Evolutionary conservation across 225 moss, liverwort and hornwort species (phyloP).

Genomic region (Antitrichia curtipendula): DNA sequence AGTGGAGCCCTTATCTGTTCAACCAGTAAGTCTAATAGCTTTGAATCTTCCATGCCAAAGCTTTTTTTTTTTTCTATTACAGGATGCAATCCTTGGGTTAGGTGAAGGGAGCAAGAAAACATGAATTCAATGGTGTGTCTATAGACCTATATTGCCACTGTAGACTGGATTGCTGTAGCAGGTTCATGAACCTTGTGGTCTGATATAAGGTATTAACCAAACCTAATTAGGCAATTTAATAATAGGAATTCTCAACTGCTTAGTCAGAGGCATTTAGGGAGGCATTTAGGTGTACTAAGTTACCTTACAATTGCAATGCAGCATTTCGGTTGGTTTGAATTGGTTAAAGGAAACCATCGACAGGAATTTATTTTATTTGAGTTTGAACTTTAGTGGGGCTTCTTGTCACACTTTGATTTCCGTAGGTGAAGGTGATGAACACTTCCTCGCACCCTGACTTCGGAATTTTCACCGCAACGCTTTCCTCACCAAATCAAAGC

Average conservation of each 20-base stretch:
- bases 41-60: neutral
- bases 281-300: neutral
- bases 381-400: neutral
- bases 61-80: too few relatives aligned
- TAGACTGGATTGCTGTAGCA: neutral
- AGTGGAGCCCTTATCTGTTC: neutral
- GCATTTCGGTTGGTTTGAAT: neutral
- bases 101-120: too few relatives aligned
- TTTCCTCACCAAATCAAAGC: neutral
- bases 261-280: neutral
- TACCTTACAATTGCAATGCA: neutral
- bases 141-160: neutral
- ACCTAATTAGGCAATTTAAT: neutral
- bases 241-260: neutral
- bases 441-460: neutral
- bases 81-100: neutral
- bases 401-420: neutral
- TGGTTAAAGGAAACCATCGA: neutral
- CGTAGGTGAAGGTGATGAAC: neutral
- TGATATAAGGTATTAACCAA: neutral
- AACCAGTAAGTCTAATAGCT: neutral
- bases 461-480: neutral
- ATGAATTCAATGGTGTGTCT: neutral
- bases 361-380: neutral
- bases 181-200: neutral